phyloP scores from a whole-genome alignment of 2,329 filamentous ascomycete genomes.

The Penicillium griseofulvum region DNA sequence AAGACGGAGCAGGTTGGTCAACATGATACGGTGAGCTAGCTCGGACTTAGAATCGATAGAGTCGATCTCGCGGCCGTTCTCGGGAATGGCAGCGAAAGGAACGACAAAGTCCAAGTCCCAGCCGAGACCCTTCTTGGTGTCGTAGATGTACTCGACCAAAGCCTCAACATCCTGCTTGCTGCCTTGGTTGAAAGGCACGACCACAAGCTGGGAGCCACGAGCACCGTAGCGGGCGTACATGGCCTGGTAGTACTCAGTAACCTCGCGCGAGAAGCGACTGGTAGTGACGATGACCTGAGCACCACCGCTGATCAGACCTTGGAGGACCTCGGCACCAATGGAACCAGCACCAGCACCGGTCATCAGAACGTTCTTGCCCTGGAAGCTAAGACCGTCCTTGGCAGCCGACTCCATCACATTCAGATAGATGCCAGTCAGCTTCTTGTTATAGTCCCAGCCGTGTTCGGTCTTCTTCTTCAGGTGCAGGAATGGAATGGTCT shows the following conservation, averaged over 20 bases:
- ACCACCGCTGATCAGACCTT: constrained; percentile 92
- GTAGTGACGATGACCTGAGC: constrained; percentile 97
- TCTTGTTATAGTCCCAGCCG: constrained; percentile 99
- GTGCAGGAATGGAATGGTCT: constrained; percentile 97
- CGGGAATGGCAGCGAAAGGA: constrained; percentile 94
- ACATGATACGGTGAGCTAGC: constrained; percentile 96
- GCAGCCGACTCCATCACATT: constrained; percentile 89
- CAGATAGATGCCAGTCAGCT: constrained; percentile 88
- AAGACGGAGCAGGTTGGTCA: constrained; percentile 92
- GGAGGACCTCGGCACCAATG: constrained; percentile 93
- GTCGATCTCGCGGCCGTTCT: constrained; percentile 97
- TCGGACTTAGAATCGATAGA: constrained; percentile 96
- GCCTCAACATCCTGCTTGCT: constrained; percentile 98
- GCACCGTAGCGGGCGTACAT: constrained; percentile 96
- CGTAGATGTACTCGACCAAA: constrained; percentile 93
- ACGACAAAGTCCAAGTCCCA: constrained; percentile 98
- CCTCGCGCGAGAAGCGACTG: constrained; percentile 91
- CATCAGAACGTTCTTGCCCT: constrained; percentile 95
- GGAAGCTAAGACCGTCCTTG: constrained; percentile 81
- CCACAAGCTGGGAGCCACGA: constrained; percentile 91
- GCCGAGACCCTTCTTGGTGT: constrained; percentile 89
- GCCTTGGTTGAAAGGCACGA: constrained; percentile 98
- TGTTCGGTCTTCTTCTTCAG: constrained; percentile 95
- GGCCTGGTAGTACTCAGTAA: constrained; percentile 98
- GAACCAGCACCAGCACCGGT: constrained; percentile 97